Evolutionary conservation across 768 basidiomycete genomes (phyloP), one percentile per base, ranked within the genome.

Genomic region (Leccinum boreale): DNA sequence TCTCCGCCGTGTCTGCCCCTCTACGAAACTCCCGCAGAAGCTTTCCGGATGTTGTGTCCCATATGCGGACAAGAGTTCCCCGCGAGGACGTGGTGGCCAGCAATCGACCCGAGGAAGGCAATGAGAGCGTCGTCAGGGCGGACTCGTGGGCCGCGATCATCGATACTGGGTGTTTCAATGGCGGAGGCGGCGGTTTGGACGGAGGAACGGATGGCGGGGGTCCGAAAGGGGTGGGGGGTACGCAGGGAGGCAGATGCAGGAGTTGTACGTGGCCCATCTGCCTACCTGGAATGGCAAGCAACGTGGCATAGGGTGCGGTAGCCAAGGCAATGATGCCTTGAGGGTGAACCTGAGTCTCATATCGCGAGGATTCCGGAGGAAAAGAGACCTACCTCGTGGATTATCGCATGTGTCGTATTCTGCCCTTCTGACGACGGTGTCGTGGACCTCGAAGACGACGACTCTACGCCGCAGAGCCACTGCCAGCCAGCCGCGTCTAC

Each of bases 381-480:
- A 55, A 58, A 57, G 10, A 42, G 53, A 35, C 81, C 68, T 63
- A 89, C 92, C 93, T 79, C 82, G 78, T 49, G 85, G 82, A 71
- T 96, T 96, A 74, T 92, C 90, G 68, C 85, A 87, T 4, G 93
- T 96, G 57, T 95, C 92, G 81, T 87, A 95, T 72, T 90, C 89
- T 14, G 77, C 83, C 62, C 84, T 81, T 69, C 90, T 78, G 59
- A 78, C 76, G 23, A 92, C 77, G 49, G 78, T 77, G 50, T 83
- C 79, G 26, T 81, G 84, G 36, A 95, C 72, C 70, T 87, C 79
- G 66, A 92, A 96, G 28, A 87, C 81, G 35, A 92, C 85, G 29
- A 93, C 90, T 61, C 93, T 78, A 52, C 90, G 77, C 42, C 89
- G 84, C 49, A 94, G 77, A 29, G 90, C 85, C 17, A 94, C 90